Base-by-base conservation (phyloP, 2,329 filamentous ascomycete genomes). In the Emmonsia crescens region DNA sequence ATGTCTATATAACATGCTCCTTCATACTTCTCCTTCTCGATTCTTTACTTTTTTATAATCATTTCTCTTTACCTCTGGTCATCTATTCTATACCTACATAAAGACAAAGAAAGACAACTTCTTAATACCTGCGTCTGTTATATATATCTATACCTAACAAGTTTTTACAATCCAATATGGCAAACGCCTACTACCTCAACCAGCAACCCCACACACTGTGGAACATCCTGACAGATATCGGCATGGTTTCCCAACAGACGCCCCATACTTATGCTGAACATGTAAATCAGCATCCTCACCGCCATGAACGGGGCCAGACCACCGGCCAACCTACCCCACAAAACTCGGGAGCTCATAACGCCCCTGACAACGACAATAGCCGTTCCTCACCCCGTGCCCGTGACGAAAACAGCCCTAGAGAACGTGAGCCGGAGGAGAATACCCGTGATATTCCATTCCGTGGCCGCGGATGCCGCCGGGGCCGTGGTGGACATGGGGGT, bases 131-230 rank as follows among this genome's bases (percentile, higher is more conserved):
- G 1, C 48, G 21, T 36, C 10, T 38, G 10, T 38, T 56, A 36
- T 55, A 5, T 56, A 29, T 44, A 27, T 42, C 6, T 36, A 29
- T 6, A 46, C 24, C 10, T 1, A 10, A 54, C 40, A 57, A 46
- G 3, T 29, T 16, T 3, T 21, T 21, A 36, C 10, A 21, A 24
- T 3, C 42, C 66, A 78, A 70, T 62, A 83, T 83, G 81, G 77
- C 81, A 68, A 79, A 79, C 66, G 73, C 83, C 63, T 75, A 77
- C 62, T 79, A 82, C 69, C 77, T 82, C 73, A 82, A 83, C 62
- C 55, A 31, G 21, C 75, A 78, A 61, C 27, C 49, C 27, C 38
- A 57, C 27, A 79, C 80, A 59, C 82, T 84, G 69, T 83, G 82
- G 82, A 80, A 84, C 69, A 81, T 80, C 63, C 66, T 83, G 60